Percentiles rank a stretch among this genome's conserved stretches.
These are phyloP conservation scores for Pythium dissotocum DNA, from an alignment of 352 stramenopile species.

Conservation along the genomic window DNA sequence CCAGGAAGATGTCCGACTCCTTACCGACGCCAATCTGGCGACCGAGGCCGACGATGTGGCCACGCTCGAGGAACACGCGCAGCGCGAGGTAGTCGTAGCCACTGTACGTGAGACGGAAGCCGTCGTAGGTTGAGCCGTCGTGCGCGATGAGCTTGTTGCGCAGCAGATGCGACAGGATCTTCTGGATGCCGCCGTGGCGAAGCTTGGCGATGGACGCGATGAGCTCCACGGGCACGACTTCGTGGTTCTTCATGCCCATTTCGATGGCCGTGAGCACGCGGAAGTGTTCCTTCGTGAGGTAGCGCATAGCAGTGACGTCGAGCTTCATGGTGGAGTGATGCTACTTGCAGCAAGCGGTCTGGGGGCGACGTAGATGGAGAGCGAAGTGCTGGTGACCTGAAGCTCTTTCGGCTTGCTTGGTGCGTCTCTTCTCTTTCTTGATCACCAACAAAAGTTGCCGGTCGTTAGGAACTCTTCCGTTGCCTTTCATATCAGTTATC, in stretches of 20 bases:
- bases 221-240: slow-evolving; percentile 96
- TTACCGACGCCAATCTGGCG: slow-evolving; percentile 98
- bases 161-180: slow-evolving; percentile 96
- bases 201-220: slow-evolving; percentile 97
- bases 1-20: slow-evolving; percentile 99
- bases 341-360: not conserved
- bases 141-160: slow-evolving; percentile 98
- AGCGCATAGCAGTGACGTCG: slow-evolving; percentile 92
- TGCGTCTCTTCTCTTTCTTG: slow-evolving; percentile 17
- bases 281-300: slow-evolving; percentile 96
- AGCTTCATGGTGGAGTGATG: slow-evolving; percentile 79
- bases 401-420: not conserved
- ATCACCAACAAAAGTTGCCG: slow-evolving; percentile 28
- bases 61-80: slow-evolving; percentile 93
- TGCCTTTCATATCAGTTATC: not conserved
- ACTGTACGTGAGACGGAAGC: slow-evolving; percentile 97
- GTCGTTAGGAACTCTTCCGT: slow-evolving; percentile 12
- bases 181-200: slow-evolving; percentile 96
- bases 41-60: slow-evolving; percentile 90
- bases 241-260: slow-evolving; percentile 99
- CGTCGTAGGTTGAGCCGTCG: slow-evolving; percentile 96
- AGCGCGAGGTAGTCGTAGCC: slow-evolving; percentile 99
- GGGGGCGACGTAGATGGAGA: not conserved
- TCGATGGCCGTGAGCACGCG: slow-evolving; percentile 98
- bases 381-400: not conserved